Conservation (phyloP, 768 basidiomycete genomes). For the Cyclocybe aegerita region DNA sequence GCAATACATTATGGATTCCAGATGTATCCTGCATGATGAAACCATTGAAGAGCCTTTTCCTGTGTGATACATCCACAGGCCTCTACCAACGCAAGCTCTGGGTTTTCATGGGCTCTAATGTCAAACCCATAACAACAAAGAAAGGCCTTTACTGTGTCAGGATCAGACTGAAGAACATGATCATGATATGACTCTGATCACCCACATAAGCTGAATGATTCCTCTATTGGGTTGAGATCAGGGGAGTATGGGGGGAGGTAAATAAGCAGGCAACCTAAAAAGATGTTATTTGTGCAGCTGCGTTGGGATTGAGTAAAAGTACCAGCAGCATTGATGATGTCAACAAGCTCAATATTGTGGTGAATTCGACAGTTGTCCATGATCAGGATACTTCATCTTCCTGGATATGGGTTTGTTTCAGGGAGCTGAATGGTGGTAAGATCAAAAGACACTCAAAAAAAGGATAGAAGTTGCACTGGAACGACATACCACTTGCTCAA, state of each 20-base stretch:
- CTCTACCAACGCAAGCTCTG: constrained; percentile 8
- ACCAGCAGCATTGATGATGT: constrained; percentile 19
- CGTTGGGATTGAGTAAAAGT: neutral
- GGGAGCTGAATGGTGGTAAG: constrained; percentile 13
- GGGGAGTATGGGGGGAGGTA: constrained; percentile 34
- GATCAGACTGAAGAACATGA: neutral
- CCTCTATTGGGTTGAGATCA: constrained; percentile 35
- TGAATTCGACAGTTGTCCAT: constrained; percentile 28
- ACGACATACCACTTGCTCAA: constrained; percentile 25
- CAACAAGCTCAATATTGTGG: constrained; percentile 19
- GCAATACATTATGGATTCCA: no score
- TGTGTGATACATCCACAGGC: constrained; percentile 18
- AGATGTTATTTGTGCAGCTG: no score
- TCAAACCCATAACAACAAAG: constrained; percentile 5
- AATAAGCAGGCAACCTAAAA: constrained; percentile 17
- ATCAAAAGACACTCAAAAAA: neutral
- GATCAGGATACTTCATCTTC: constrained; percentile 14
- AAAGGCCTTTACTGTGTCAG: constrained; percentile 6
- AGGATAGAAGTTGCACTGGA: no score
- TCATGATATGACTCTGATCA: no score
- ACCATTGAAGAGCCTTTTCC: constrained; percentile 16
- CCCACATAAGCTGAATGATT: constrained; percentile 20
- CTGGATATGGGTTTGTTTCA: constrained; percentile 27
- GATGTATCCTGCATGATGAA: constrained; percentile 22
- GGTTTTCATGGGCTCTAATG: constrained; percentile 11